Conservation (phyloP, 352 stramenopile species). For the Globisporangium iwayamae region DNA sequence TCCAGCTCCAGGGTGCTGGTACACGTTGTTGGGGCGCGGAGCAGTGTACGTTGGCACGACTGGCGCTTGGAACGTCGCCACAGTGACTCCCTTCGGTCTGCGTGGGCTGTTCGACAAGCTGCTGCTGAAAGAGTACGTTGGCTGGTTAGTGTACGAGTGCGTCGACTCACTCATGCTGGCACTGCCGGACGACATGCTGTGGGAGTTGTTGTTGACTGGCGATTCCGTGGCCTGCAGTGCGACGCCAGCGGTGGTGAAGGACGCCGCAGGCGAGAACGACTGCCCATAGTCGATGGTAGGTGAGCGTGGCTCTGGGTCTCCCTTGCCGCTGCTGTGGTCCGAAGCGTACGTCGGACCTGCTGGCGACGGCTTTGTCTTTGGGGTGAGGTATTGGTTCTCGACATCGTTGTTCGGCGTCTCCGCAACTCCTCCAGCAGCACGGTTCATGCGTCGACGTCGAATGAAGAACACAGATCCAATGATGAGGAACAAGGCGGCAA, state of each 20-base stretch:
- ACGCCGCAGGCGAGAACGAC: constrained; percentile 42
- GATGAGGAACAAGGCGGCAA: constrained; percentile 58
- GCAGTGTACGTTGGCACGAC: constrained; percentile 26
- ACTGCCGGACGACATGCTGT: constrained; percentile 15
- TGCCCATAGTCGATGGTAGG: constrained; percentile 53
- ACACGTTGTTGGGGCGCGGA: constrained; percentile 11
- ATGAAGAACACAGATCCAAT: constrained; percentile 65
- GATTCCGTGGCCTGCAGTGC: not conserved
- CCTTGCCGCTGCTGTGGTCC: constrained; percentile 23
- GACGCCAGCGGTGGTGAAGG: not conserved
- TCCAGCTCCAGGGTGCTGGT: constrained; percentile 21
- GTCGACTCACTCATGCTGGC: not conserved
- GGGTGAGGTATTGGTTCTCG: constrained; percentile 61
- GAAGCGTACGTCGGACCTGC: constrained; percentile 31
- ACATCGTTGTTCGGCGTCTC: constrained; percentile 33
- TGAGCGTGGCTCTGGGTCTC: constrained; percentile 27
- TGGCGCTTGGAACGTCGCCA: constrained; percentile 19
- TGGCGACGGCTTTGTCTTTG: constrained; percentile 39
- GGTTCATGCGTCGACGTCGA: constrained; percentile 36
- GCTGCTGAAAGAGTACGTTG: constrained; percentile 23
- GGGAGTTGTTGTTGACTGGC: constrained; percentile 8
- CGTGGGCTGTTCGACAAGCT: constrained; percentile 20
- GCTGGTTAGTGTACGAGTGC: constrained; percentile 12
- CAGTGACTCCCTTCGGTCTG: constrained; percentile 4
- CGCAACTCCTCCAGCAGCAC: constrained; percentile 25